A percentile compares a stretch with the other conserved stretches of the same genome.
Evolutionary conservation across 73 alveolate genomes (phyloP).

Genomic region (Stentor coeruleus): DNA sequence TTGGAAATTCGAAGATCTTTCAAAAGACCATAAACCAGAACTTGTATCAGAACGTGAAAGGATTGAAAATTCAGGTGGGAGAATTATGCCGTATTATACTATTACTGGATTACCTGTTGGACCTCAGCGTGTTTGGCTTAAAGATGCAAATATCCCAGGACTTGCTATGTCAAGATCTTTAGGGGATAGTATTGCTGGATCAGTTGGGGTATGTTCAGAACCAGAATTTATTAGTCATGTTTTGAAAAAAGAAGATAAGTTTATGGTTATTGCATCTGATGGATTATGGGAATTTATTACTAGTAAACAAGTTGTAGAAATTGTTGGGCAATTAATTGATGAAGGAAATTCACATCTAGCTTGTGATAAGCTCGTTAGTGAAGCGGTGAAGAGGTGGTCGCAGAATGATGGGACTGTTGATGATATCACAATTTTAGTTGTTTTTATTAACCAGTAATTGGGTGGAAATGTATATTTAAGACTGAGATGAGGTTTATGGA

Average conservation of each 20-base stretch:
- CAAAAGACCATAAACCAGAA: conserved; percentile 80
- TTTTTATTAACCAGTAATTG: conserved; percentile 40
- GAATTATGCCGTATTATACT: conserved; percentile 58
- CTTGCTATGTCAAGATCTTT: conserved; percentile 95
- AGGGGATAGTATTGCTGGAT: conserved; percentile 87
- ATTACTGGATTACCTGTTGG: conserved; percentile 59
- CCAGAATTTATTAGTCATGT: conserved; percentile 39
- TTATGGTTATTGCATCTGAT: conserved; percentile 73
- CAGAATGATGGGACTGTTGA: conserved; percentile 41
- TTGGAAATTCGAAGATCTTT: no score
- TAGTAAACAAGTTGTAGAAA: conserved; percentile 23
- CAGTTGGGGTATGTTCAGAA: conserved; percentile 78
- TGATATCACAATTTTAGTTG: conserved; percentile 42
- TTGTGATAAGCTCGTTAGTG: background rate
- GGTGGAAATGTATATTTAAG: no score
- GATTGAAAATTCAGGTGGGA: conserved; percentile 65
- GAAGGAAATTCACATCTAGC: background rate
- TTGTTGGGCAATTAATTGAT: background rate
- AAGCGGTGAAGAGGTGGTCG: background rate
- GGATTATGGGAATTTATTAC: conserved; percentile 73
- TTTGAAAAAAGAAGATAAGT: conserved; percentile 40
- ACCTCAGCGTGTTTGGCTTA: conserved; percentile 76
- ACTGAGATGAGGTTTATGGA: no score
- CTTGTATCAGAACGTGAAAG: conserved; percentile 64
- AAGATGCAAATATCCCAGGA: conserved; percentile 76